Evolutionary conservation across 2,329 filamentous ascomycete species (phyloP), one percentile per base, ranked within the genome.

Genomic region (Alternaria tenuissima): DNA sequence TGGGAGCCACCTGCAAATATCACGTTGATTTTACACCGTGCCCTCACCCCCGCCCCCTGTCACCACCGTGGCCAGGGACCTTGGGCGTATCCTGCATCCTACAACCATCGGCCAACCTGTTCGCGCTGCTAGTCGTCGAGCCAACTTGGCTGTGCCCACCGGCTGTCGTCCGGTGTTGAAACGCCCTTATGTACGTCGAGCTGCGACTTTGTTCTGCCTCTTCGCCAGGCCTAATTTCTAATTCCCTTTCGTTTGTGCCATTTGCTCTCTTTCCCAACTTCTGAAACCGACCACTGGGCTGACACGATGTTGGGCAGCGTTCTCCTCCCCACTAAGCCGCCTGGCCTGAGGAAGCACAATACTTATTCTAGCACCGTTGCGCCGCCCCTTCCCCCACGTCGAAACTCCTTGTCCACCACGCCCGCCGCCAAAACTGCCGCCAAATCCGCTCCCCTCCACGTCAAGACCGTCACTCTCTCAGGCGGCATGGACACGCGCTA

Each of bases 221-320:
- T 26, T 63, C 66, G 60, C 63, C 69, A 67, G 72, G 68, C 55
- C 61, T 64, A 61, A 60, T 65, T 43, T 57, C 56, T 66, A 59
- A 51, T 57, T 61, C 51, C 63, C 57, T 56, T 60, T 65, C 59
- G 51, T 59, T 55, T 55, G 58, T 68, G 55, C 54, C 46, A 44
- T 61, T 47, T 46, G 55, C 53, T 41, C 49, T 56, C 52, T 46
- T 51, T 38, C 36, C 18, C 53, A 11, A 12, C 9, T 42, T 47
- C 48, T 51, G 49, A 54, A 30, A 30, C 59, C 55, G 18, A 46
- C 51, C 62, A 41, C 18, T 20, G 30, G 42, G 64, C 76, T 78
- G 65, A 78, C 73, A 57, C 47, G 56, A 73, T 69, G 67, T 73
- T 76, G 71, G 70, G 71, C 69, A 79, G 76, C 69, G 57, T 77